These are phyloP conservation scores for Ramaria rubella DNA, from an alignment of 768 basidiomycete genomes.

Conservation along the genomic window DNA sequence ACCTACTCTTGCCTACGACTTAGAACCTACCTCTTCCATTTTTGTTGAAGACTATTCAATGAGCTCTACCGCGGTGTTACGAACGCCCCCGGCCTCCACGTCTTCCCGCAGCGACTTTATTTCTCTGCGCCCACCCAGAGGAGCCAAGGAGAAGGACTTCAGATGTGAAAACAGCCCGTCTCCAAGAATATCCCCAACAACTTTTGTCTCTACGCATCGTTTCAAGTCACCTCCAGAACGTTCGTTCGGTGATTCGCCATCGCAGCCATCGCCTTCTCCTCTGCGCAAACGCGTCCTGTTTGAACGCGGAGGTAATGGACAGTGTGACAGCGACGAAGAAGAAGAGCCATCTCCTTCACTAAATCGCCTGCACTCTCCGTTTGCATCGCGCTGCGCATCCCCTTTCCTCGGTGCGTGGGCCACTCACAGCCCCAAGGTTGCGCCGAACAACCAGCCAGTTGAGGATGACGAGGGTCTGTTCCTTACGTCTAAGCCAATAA, in stretches of 20 bases:
- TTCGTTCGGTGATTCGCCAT: neutral
- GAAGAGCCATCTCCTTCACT: neutral
- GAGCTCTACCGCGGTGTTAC: slow-evolving; percentile 5
- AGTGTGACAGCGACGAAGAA: slow-evolving; percentile 8
- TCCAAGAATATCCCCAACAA: neutral
- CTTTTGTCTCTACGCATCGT: neutral
- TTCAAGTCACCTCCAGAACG: neutral
- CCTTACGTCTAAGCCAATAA: neutral
- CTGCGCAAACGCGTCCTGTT: slow-evolving; percentile 7
- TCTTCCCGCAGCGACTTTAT: neutral
- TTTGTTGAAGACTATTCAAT: neutral
- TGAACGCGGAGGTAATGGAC: neutral
- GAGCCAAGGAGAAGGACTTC: slow-evolving; percentile 5
- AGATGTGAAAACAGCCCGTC: neutral
- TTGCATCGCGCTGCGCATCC: slow-evolving; percentile 5
- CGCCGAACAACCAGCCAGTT: neutral
- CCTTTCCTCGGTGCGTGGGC: slow-evolving; percentile 7
- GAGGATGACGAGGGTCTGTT: slow-evolving; percentile 7
- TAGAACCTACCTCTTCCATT: neutral
- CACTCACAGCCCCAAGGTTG: neutral
- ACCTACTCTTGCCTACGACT: neutral
- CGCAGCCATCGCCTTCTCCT: slow-evolving; percentile 1
- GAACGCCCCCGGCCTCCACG: slow-evolving; percentile 1
- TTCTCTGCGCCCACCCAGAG: slow-evolving; percentile 1
- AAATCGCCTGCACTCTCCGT: neutral